Conservation (phyloP, 495 filamentous ascomycete genomes). For the Penicillium taxi region DNA sequence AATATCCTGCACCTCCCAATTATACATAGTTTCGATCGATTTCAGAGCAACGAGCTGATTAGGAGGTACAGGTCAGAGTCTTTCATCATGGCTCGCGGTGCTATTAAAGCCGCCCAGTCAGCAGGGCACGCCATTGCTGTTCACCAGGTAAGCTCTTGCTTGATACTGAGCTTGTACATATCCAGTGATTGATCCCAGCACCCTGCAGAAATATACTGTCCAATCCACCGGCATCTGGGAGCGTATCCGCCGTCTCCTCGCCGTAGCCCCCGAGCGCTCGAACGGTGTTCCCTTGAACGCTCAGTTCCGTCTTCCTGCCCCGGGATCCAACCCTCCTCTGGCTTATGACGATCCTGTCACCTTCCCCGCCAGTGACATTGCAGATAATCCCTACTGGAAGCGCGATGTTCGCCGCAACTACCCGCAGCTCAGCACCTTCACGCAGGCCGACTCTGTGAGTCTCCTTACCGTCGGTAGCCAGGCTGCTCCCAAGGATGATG, state of each 20-base stretch:
- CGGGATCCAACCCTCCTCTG: conserved; percentile 67
- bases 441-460: conserved; percentile 75
- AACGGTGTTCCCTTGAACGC: conserved; percentile 88
- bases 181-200: background rate
- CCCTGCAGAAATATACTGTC: conserved; percentile 89
- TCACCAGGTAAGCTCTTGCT: conserved; percentile 24
- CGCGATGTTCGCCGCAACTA: conserved; percentile 82
- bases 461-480: conserved; percentile 80
- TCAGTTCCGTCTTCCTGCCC: conserved; percentile 82
- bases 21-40: background rate
- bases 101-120: conserved; percentile 37
- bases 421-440: conserved; percentile 71
- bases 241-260: conserved; percentile 63
- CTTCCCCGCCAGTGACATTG: conserved; percentile 84
- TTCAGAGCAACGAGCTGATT: conserved; percentile 5
- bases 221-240: conserved; percentile 89
- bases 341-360: conserved; percentile 87
- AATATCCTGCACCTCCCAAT: background rate
- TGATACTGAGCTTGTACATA: background rate
- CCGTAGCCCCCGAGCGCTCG: conserved; percentile 83
- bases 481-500: conserved; percentile 67
- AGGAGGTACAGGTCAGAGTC: conserved; percentile 20
- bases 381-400: conserved; percentile 98
- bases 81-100: conserved; percentile 36
- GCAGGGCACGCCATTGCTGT: conserved; percentile 33